Base-by-base conservation (phyloP, 805 yeast genomes). In the Ogataea methylovora region DNA sequence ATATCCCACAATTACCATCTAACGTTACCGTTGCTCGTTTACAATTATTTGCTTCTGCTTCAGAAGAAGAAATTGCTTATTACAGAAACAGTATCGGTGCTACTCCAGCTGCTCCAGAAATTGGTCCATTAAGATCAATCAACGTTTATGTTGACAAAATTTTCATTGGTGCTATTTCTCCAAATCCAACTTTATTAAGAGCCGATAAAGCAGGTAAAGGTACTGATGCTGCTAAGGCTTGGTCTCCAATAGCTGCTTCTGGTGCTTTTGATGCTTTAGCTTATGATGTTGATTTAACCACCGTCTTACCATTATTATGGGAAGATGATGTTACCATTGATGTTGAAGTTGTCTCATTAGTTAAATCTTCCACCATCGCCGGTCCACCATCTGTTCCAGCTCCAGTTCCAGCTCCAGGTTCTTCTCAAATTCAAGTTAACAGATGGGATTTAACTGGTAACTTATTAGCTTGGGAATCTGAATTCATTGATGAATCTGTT, bases 251-350 rank as follows among this genome's bases (percentile, higher is more conserved):
- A 11, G 61, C 48, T 34, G 54, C 54, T 13, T 29, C 40, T 28
- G 58, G 60, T 31, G 32, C 50, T 17, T 54, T 51, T 36, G 41
- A 43, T 29, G 60, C 58, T 8, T 45, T 52, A 23, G 36, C 45
- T 25, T 54, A 53, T 37, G 56, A 53, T 31, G 14, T 54, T 21
- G 56, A 56, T 33, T 51, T 56, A 35, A 36, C 51, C 12, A 35
- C 49, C 11, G 40, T 54, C 22, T 48, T 56, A 35, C 60, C 60
- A 6, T 39, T 50, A 16, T 48, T 56, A 31, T 54, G 59, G 58
- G 41, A 38, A 16, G 51, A 37, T 27, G 48, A 38, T 11, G 39
- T 46, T 20, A 35, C 42, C 8, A 41, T 56, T 17, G 46, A 43
- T 20, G 34, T 56, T 23, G 51, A 41, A 29, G 54, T 53, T 26